Evolutionary conservation across 768 basidiomycete species (phyloP), one percentile per base, ranked within the genome.

Genomic region (Cyathus striatus): DNA sequence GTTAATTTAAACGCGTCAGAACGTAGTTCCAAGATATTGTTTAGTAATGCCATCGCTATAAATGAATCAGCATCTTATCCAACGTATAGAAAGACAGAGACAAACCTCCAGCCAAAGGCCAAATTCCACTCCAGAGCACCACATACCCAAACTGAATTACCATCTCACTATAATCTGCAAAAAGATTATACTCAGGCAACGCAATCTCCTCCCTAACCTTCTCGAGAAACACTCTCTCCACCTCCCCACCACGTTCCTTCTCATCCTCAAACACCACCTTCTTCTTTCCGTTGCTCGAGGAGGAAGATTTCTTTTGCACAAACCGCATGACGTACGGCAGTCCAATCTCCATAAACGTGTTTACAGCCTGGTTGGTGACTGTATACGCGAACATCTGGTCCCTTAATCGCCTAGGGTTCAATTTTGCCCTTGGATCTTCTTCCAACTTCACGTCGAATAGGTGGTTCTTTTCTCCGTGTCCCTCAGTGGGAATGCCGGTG

Each of bases 1-100:
- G 84, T 81, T 59, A 99, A 87, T 71, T 98, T 97, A 74, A 95
- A 86, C 4, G 96, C 96, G 57, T 99, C 95, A 2, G 86, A 89
- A 14, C 93, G 83, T 4, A 91, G 66, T 66, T 99, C 95, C 47
- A 98, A 64, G 60, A 89, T 76, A 61, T 99, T 97, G 71, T 98
- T 99, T 38, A 96, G 53, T 17, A 95, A 72, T 1, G 91, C 86
- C 77, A 92, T 90, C 6, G 83, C 78, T 70, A 52, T 10, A 45
- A 22, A 12, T 12, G 37, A 20, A 41, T n/a, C 22, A 13, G 12
- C 24, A 44, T 44, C 23, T 39, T 39, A 25, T 38, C 18, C 26
- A 5, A 23, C 7, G 25, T 42, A 26, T 17, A 39, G 34, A 14
- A 27, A 36, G 42, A 23, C 47, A 24, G 23, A 41, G 26, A 58